A percentile compares a stretch with the other conserved stretches of the same genome.
Conservation (phyloP, 2,329 filamentous ascomycete genomes). For the Ascochyta clinopodiicola region DNA sequence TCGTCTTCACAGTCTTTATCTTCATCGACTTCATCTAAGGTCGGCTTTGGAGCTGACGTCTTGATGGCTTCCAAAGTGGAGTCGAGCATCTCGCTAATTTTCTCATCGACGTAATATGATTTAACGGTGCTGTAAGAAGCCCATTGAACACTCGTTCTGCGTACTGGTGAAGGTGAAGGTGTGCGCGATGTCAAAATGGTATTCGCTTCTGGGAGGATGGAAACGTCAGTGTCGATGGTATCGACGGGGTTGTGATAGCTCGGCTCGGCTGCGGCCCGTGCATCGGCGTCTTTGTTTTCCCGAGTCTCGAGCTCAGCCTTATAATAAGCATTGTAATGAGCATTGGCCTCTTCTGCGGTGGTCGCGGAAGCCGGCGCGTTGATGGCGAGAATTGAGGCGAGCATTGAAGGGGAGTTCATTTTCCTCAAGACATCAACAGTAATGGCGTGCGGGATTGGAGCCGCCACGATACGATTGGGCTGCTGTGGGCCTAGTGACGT, state of each 20-base stretch:
- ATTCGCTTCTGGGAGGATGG: neutral
- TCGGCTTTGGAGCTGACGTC: slow-evolving; percentile 1
- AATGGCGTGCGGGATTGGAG: neutral
- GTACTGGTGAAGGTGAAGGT: neutral
- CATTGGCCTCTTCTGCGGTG: slow-evolving; percentile 6
- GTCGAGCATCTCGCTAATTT: slow-evolving; percentile 32
- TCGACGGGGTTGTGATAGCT: slow-evolving; percentile 8
- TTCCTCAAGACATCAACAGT: slow-evolving; percentile 4
- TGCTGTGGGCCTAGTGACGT: neutral
- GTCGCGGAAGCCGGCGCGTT: slow-evolving; percentile 9
- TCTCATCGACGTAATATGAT: slow-evolving; percentile 28
- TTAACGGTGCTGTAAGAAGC: slow-evolving; percentile 18
- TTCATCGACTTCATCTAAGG: slow-evolving; percentile 11
- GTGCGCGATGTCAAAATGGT: neutral
- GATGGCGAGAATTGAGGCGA: neutral
- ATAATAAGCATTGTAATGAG: slow-evolving; percentile 8
- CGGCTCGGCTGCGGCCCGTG: slow-evolving; percentile 13
- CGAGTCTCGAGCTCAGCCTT: slow-evolving; percentile 15
- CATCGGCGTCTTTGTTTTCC: slow-evolving; percentile 16
- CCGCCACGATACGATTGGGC: neutral
- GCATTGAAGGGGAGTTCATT: neutral
- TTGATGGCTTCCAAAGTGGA: slow-evolving; percentile 27
- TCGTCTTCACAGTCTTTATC: neutral
- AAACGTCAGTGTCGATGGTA: slow-evolving; percentile 16
- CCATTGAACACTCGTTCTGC: slow-evolving; percentile 23